A percentile compares a stretch with the other conserved stretches of the same genome.
Conservation (phyloP, 2,329 filamentous ascomycete genomes). For the Ophiocordyceps sinensis region DNA sequence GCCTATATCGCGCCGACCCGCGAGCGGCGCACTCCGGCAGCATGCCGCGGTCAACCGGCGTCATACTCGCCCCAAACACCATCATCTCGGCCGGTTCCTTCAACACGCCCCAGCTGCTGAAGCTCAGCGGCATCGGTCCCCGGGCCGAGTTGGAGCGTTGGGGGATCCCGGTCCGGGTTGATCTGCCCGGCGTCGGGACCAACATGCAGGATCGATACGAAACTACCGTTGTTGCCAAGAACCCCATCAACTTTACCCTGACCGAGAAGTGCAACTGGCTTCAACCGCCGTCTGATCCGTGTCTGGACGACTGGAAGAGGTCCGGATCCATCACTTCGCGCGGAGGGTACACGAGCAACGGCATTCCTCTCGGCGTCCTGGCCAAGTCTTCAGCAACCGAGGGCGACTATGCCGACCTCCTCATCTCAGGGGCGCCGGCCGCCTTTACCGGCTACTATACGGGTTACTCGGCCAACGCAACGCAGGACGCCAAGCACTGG, state of each 20-base stretch:
- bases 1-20: slow-evolving; percentile 27
- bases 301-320: slow-evolving; percentile 8
- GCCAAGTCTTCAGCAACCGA: slow-evolving; percentile 14
- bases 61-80: slow-evolving; percentile 25
- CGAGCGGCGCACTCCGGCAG: slow-evolving; percentile 9
- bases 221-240: slow-evolving; percentile 6
- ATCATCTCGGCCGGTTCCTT: slow-evolving; percentile 32
- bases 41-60: slow-evolving; percentile 7
- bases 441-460: slow-evolving; percentile 15
- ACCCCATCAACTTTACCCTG: slow-evolving; percentile 2
- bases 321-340: slow-evolving; percentile 1
- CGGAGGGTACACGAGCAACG: slow-evolving; percentile 10
- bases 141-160: slow-evolving; percentile 20
- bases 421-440: slow-evolving; percentile 12
- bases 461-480: slow-evolving; percentile 7
- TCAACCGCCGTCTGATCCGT: slow-evolving; percentile 15
- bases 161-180: slow-evolving; percentile 35
- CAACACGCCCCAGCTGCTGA: slow-evolving; percentile 30
- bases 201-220: slow-evolving; percentile 25
- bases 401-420: slow-evolving; percentile 10
- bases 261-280: slow-evolving; percentile 14
- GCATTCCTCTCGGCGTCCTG: slow-evolving; percentile 8
- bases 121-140: slow-evolving; percentile 29
- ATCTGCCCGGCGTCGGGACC: slow-evolving; percentile 48
- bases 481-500: slow-evolving; percentile 17